Evolutionary conservation across 176 grass and related monocot species (phyloP).

Genomic region (Ampelocalamus luodianensis): DNA sequence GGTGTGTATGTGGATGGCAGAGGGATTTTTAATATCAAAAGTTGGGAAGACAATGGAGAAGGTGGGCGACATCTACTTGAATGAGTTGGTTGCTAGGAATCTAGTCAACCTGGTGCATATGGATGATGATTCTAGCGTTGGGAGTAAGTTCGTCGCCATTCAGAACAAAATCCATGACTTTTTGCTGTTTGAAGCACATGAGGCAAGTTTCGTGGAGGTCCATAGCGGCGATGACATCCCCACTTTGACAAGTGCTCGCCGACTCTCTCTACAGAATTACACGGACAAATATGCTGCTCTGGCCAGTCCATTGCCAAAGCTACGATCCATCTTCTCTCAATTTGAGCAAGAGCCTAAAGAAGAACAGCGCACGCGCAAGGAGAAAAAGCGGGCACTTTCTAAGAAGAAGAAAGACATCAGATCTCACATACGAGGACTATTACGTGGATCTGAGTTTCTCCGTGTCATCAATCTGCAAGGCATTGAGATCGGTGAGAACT

Average conservation of each 20-base stretch:
- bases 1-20: slow-evolving; percentile 49
- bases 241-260: slow-evolving; percentile 29
- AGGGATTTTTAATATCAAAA: slow-evolving; percentile 35
- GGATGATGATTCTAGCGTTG: not conserved
- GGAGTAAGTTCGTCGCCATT: slow-evolving; percentile 12
- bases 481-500: not conserved
- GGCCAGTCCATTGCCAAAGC: slow-evolving; percentile 31
- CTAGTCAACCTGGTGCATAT: not conserved
- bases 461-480: slow-evolving; percentile 35
- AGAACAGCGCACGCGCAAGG: not conserved
- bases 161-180: slow-evolving; percentile 42
- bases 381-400: not conserved
- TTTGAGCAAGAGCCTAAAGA: slow-evolving; percentile 4
- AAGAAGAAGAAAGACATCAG: not conserved
- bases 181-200: slow-evolving; percentile 36
- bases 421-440: not conserved
- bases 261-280: slow-evolving; percentile 48
- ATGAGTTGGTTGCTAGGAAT: slow-evolving; percentile 39
- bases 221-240: slow-evolving; percentile 16
- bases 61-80: slow-evolving; percentile 25
- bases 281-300: slow-evolving; percentile 37
- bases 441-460: slow-evolving; percentile 31
- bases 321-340: slow-evolving; percentile 47
- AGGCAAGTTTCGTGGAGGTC: slow-evolving; percentile 40
- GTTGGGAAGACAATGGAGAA: slow-evolving; percentile 43